Base-by-base conservation (phyloP, 106 monocot species). In the Dendrobium officinale region DNA sequence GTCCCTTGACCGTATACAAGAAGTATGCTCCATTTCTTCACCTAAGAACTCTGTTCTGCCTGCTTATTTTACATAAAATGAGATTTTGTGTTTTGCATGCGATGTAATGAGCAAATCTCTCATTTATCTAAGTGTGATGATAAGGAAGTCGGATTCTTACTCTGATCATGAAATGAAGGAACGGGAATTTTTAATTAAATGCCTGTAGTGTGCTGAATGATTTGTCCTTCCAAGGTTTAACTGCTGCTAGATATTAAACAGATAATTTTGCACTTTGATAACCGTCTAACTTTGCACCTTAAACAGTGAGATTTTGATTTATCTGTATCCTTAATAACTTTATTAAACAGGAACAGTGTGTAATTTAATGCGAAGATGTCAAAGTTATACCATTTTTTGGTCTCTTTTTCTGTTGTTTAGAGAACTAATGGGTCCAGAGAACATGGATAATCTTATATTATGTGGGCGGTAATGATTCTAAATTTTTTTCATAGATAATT, bases 1-100 rank as follows among this genome's bases (percentile, higher is more conserved):
- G 73, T 79, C 86, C 78, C 89, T 92, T 67, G 89, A 92, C 78
- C 88, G 89, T 75, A 88, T 92, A 67, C 92, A 92, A 74, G 92
- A 92, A 89, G 92, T 92, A 85, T 48, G 85, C 13, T 33, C 49
- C 41, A 49, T 67, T 26, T 0, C 47, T 68, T 29, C 9, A 67
- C 13, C 24, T 67, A 19, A 42, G 16, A 17, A 64, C 6, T 33
- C 19, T 67, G 8, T 42, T 13, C 13, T 6, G 9, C 2, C 41
- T 5, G 3, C 8, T 64, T 6, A 55, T 43, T 37, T 16, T 44
- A 44, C 26, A 27, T 67, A 24, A n/a, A 74, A 74, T 74, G 18
- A 74, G 74, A 19, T 44, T 44, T 42, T 74, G 51, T 10, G 37
- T 27, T 70, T 70, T 70, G 70, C 37, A 31, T 70, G n/a, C 61